Base-by-base conservation (phyloP, 352 stramenopile genomes). In the Globisporangium cederbergense region DNA sequence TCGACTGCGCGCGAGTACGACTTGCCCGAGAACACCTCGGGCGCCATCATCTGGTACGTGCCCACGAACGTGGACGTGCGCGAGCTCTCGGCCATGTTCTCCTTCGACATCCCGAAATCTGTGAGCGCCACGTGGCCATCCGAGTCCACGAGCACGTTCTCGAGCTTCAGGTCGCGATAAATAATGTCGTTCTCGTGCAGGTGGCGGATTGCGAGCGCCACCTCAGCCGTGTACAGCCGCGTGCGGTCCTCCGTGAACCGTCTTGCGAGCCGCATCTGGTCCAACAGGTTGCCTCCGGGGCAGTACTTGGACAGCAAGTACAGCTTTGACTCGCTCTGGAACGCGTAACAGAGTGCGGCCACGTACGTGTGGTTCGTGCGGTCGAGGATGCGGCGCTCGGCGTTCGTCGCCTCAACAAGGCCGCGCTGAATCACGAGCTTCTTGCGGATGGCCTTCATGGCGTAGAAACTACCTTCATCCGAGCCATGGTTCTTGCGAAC, bases 91-190 rank as follows among this genome's bases (percentile, higher is more conserved):
- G 74, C 89, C 73, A 99, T 98, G 56, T 98, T 97, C 67, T 99
- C 97, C 74, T 99, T 99, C 9, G 91, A 98, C 72, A 99, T 93
- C n/a, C 97, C 98, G 78, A 99, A 99, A 77, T 99, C 97, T 50
- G 97, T 99, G 22, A 99, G 78, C 43, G 96, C 90, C 47, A 99
- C 88, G 70, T 99, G 96, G 46, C 98, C 98, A 54, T 96, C 77
- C 14, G 87, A 90, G 65, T 98, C 96, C 46, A 99, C 87, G 14
- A 99, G 74, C 43, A 99, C 95, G 72, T 99, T 99, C 74, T 99
- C 97, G 42, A 98, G 94, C 80, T 99, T 99, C 32, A 99, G 81
- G 74, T 99, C 97, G 40, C 97, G 86, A 82, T 99, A 98, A 71
- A 99, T 97, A 76, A 99, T 98, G 80, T 98, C 85, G 64, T 96